These are phyloP conservation scores for Candida glaebosa DNA, from an alignment of 805 yeast genomes.

Conservation along the genomic window DNA sequence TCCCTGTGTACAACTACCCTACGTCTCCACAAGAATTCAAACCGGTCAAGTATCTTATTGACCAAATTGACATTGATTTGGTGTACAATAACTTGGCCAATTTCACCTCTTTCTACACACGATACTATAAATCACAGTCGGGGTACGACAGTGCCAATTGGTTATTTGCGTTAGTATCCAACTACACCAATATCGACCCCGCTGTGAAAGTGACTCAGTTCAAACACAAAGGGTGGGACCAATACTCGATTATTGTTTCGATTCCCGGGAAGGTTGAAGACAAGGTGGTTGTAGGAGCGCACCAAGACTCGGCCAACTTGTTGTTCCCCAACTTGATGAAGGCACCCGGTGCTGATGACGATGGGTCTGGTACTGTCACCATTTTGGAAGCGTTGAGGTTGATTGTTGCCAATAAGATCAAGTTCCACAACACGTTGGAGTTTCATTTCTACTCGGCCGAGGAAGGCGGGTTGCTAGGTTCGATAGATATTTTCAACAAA, in stretches of 20 bases:
- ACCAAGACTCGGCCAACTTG: constrained; percentile 80
- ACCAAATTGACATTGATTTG: constrained; percentile 41
- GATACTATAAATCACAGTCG: constrained; percentile 70
- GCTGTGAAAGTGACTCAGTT: constrained; percentile 44
- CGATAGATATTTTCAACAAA: constrained; percentile 66
- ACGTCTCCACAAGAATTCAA: constrained; percentile 29
- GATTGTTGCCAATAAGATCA: constrained; percentile 32
- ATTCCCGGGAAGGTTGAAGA: constrained; percentile 51
- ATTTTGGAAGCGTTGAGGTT: constrained; percentile 72
- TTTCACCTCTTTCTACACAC: constrained; percentile 67
- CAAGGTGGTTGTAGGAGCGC: constrained; percentile 79
- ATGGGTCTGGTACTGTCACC: constrained; percentile 85
- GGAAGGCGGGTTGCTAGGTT: constrained; percentile 88
- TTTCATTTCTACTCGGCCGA: constrained; percentile 96
- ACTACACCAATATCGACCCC: constrained; percentile 25
- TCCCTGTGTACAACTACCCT: constrained; percentile 53
- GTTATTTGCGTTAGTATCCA: constrained; percentile 51
- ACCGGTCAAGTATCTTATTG: constrained; percentile 38
- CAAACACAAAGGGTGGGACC: constrained; percentile 70
- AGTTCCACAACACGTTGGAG: constrained; percentile 73
- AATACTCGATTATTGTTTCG: constrained; percentile 68
- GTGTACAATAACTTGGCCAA: constrained; percentile 54
- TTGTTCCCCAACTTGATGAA: constrained; percentile 62
- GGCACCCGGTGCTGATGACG: constrained; percentile 96
- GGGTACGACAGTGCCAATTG: constrained; percentile 73